Evolutionary conservation across 2,329 filamentous ascomycete species (phyloP), one percentile per base, ranked within the genome.

Genomic region (Waltergamsia citrina): DNA sequence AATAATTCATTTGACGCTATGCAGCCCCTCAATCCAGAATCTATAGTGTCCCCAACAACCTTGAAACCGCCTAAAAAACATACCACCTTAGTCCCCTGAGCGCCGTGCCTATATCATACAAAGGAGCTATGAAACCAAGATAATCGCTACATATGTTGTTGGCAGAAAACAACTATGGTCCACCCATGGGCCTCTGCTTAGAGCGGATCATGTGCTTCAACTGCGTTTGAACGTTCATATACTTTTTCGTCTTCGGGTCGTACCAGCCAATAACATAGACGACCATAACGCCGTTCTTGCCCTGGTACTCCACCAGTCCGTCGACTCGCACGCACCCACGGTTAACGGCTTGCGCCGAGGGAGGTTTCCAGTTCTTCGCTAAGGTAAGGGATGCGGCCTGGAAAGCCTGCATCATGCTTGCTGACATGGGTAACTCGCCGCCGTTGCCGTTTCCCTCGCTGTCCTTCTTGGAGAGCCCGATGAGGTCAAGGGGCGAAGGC

Each of bases 261-360:
- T 71, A 79, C 51, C 65, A 73, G 3, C 61, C 67, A 9, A 52
- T 38, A 3, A 72, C 70, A 38, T 74, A 67, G 10, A 77, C 54
- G 3, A 64, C 60, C 35, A 77, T 47, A 32, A 57, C 57, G 1
- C 63, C 62, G 16, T 52, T 60, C 3, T 63, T 49, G 3, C 68
- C 60, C 26, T 65, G 56, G 3, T 78, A 37, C 40, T 76, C 68
- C 3, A 79, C 63, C 9, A 75, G 48, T 1, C 74, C 74, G 12
- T 66, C 66, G 2, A 78, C 59, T 2, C 56, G 49, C 30, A 78
- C 56, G 33, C 63, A 65, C 5, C 74, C 74, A 9, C 66, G 57
- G 5, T 62, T 66, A 0, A 70, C 68, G 3, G 59, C 52, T 7
- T 54, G 52, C 29, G 50, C 53, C n/a, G n/a, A n/a, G 6, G 61